These are phyloP conservation scores for Alternaria ethzedia DNA, from an alignment of 2,329 filamentous ascomycete species.

Conservation along the genomic window DNA sequence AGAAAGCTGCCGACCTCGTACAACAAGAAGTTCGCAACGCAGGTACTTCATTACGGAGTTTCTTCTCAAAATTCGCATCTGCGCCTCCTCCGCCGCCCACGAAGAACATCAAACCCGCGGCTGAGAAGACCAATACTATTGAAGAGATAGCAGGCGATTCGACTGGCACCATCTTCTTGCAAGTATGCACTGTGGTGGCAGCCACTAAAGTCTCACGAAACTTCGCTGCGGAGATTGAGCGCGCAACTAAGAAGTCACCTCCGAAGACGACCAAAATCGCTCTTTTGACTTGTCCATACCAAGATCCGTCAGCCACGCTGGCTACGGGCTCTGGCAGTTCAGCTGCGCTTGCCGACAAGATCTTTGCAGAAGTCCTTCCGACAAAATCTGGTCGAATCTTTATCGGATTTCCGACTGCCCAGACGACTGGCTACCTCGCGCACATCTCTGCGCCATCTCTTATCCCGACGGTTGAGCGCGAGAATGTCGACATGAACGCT, in stretches of 20 bases:
- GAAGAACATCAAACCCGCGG: constrained; percentile 27
- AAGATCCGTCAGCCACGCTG: constrained; percentile 74
- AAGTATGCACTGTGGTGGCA: constrained; percentile 84
- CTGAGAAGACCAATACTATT: constrained; percentile 20
- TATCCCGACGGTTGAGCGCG: constrained; percentile 95
- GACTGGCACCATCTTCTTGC: constrained; percentile 83
- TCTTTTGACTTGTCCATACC: constrained; percentile 89
- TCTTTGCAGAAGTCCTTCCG: constrained; percentile 90
- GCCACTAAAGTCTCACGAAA: constrained; percentile 74
- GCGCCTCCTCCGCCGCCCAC: constrained; percentile 25
- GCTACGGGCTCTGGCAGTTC: constrained; percentile 57
- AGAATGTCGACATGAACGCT: constrained; percentile 95
- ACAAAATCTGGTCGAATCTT: constrained; percentile 91
- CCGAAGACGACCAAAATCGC: constrained; percentile 86
- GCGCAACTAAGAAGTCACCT: constrained; percentile 96
- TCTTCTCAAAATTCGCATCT: constrained; percentile 48
- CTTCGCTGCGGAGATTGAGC: constrained; percentile 85
- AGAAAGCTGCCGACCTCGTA: constrained; percentile 41
- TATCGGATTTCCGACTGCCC: constrained; percentile 96
- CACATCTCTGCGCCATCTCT: constrained; percentile 96
- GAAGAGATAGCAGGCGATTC: constrained; percentile 75
- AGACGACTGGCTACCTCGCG: constrained; percentile 91
- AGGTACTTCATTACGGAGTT: constrained; percentile 46
- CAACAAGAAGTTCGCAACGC: constrained; percentile 46
- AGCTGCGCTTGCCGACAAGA: constrained; percentile 68